A percentile compares a stretch with the other conserved stretches of the same genome.
phyloP scores from a whole-genome alignment of 768 basidiomycete genomes.

The Agaricus bisporus region DNA sequence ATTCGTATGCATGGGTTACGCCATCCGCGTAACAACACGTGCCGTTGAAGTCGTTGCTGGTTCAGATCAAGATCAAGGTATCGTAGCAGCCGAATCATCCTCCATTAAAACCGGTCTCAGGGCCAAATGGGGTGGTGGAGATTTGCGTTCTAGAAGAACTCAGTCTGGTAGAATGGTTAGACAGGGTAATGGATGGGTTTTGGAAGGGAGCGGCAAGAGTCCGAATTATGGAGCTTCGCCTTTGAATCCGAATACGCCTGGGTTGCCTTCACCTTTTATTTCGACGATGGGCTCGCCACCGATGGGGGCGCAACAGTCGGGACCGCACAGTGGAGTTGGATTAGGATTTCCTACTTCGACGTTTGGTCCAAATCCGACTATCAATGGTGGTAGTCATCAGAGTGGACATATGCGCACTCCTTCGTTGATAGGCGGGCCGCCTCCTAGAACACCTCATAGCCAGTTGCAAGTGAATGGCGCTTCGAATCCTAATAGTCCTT shows the following conservation, averaged over 20 bases:
- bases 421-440: slow-evolving; percentile 16
- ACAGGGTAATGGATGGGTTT: slow-evolving; percentile 55
- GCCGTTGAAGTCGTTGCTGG: slow-evolving; percentile 65
- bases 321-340: slow-evolving; percentile 12
- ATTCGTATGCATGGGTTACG: slow-evolving; percentile 80
- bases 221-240: slow-evolving; percentile 27
- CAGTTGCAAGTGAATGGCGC: slow-evolving; percentile 12
- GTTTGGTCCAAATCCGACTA: slow-evolving; percentile 11
- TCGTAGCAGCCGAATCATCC: slow-evolving; percentile 62
- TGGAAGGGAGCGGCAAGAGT: slow-evolving; percentile 39
- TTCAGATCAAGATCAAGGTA: slow-evolving; percentile 35
- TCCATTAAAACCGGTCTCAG: slow-evolving; percentile 49
- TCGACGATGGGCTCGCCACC: slow-evolving; percentile 6
- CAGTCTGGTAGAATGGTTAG: slow-evolving; percentile 39
- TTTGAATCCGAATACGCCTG: slow-evolving; percentile 24
- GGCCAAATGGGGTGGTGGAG: slow-evolving; percentile 62
- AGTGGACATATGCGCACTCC: slow-evolving; percentile 14
- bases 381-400: slow-evolving; percentile 12
- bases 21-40: slow-evolving; percentile 57
- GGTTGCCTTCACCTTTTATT: slow-evolving; percentile 23
- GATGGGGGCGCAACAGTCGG: slow-evolving; percentile 11
- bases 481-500: slow-evolving; percentile 5
- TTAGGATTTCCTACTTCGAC: slow-evolving; percentile 9
- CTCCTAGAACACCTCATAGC: slow-evolving; percentile 12
- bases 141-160: slow-evolving; percentile 49